Evolutionary conservation across 371 early-diverging fungal species (phyloP), one percentile per base, ranked within the genome.

Genomic region (Thermomucor indicae-seudaticae): DNA sequence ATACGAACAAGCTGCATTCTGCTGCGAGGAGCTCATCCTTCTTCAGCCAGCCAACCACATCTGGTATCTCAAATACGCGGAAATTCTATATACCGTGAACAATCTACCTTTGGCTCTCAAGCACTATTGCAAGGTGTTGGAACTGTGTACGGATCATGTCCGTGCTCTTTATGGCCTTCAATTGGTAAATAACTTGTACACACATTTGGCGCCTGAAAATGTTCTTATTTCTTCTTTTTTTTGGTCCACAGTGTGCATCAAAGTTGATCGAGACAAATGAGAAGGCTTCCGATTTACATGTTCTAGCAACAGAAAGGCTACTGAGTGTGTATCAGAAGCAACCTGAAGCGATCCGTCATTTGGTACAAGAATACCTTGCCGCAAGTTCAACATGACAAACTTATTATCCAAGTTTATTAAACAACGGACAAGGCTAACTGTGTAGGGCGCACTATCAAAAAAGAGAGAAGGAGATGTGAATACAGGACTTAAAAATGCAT

Each of bases 1-100:
- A 80, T 90, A 84, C 53, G 80, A 83, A 41, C 93, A 93, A 62
- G 94, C 97, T 2, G 88, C 88, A 14, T 93, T 85, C 62, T 91
- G 91, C 55, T 66, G 89, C 41, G 96, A 96, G 63, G 97, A 96
- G 65, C 65, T 91, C 24, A 75, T 96, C 44, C 47, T 95, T 47
- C 80, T 89, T 27, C 84, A 87, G 49, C 93, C 95, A 6, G 75
- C 77, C 43, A 85, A 89, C 64, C 93, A 92, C 51, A 81, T 92
- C 37, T 85, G 79, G 62, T 84, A 90, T 49, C 74, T 91, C 39
- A 89, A 91, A 47, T 94, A 93, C 55, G 97, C 95, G 16, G 96
- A 93, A 59, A 71, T 89, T 16, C 78, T 81, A 28, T 91, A 89
- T 55, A 79, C 88, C 3, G 62, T 86, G 49, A 79, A 82, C 19